Conservation (phyloP, 1,284 basidiomycete genomes). For the Apiotrichum laibachii region DNA sequence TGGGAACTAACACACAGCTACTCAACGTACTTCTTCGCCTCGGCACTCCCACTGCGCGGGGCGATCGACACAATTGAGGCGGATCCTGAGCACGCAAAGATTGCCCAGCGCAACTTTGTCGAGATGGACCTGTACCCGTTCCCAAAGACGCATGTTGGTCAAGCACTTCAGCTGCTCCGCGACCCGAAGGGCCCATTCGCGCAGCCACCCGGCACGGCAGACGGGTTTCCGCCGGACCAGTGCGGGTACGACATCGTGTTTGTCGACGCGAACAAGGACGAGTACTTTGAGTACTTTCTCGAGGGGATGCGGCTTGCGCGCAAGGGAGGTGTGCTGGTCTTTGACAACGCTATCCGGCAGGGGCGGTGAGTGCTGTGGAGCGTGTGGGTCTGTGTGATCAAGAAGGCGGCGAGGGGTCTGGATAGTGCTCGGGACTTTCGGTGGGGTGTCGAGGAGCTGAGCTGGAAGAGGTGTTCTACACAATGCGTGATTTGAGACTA, state of each 20-base stretch:
- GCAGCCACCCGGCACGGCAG: slow-evolving; percentile 24
- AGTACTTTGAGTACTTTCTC: slow-evolving; percentile 36
- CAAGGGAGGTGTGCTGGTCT: slow-evolving; percentile 39
- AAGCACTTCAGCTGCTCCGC: slow-evolving; percentile 32
- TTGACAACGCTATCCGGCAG: slow-evolving; percentile 41
- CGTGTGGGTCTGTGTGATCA: too few species aligned
- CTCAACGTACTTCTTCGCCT: slow-evolving; percentile 40
- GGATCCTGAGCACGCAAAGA: slow-evolving; percentile 31
- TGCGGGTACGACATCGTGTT: slow-evolving; percentile 44
- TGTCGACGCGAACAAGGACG: slow-evolving; percentile 45
- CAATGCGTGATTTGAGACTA: neutral
- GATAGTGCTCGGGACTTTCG: neutral
- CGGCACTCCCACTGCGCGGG: slow-evolving; percentile 35
- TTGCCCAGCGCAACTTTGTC: slow-evolving; percentile 41
- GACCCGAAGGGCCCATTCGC: slow-evolving; percentile 24
- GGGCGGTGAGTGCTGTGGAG: slow-evolving; percentile 32
- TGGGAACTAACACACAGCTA: slow-evolving; percentile 20
- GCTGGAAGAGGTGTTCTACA: too few species aligned
- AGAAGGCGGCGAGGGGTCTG: neutral
- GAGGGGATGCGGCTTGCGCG: slow-evolving; percentile 35
- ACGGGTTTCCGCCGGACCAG: slow-evolving; percentile 21
- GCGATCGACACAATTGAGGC: slow-evolving; percentile 46
- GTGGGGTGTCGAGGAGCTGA: too few species aligned
- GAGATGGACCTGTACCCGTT: slow-evolving; percentile 42
- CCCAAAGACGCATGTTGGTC: slow-evolving; percentile 39